Conservation (phyloP, 179 eudicot genomes). For the Amaranthus tricolor region DNA sequence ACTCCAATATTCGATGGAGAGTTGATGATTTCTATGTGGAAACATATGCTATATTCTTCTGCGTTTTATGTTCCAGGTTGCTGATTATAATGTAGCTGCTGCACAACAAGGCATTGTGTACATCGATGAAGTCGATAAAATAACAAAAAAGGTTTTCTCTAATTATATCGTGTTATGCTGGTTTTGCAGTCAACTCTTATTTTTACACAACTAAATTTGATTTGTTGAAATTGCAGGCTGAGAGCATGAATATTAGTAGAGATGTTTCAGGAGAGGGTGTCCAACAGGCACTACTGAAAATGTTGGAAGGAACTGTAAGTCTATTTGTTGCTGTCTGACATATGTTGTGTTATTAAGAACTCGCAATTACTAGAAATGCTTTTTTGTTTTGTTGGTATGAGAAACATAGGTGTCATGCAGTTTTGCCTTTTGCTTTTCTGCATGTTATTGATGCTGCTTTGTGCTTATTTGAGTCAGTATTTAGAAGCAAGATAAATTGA, state of each 20-base stretch:
- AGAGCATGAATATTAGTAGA: slow-evolving; percentile 92
- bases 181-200: background rate
- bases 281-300: slow-evolving; percentile 94
- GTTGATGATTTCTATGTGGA: too few species aligned
- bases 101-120: slow-evolving; percentile 99
- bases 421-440: background rate
- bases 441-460: background rate
- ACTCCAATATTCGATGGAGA: too few species aligned
- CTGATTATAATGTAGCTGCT: slow-evolving; percentile 93
- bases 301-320: slow-evolving; percentile 97
- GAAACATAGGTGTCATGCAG: background rate
- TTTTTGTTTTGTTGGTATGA: background rate
- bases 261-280: slow-evolving; percentile 99
- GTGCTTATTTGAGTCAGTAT: too few species aligned
- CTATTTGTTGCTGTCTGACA: slow-evolving; percentile 9
- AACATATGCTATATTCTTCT: too few species aligned
- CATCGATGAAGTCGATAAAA: slow-evolving; percentile 98
- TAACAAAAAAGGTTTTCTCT: slow-evolving; percentile 78
- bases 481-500: too few species aligned
- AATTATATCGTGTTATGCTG: background rate
- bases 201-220: background rate
- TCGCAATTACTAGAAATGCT: background rate
- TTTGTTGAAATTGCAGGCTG: slow-evolving; percentile 50
- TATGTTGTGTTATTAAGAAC: background rate
- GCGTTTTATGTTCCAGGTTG: slow-evolving; percentile 50